phyloP scores from a whole-genome alignment of 257 asterid genomes.

The Galeopsis tetrahit region DNA sequence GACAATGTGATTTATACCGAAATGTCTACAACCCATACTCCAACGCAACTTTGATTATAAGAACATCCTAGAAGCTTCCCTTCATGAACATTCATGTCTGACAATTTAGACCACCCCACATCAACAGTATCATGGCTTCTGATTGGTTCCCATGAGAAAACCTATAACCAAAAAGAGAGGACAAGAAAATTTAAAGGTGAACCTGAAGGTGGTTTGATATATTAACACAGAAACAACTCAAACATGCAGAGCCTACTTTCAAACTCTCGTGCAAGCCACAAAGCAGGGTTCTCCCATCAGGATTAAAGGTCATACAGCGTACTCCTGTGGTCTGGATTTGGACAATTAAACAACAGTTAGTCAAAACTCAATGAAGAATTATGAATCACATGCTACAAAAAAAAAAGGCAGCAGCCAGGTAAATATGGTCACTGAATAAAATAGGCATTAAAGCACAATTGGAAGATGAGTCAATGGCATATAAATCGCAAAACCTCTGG shows the following conservation, averaged over 20 bases:
- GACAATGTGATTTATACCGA: slow-evolving; percentile 55
- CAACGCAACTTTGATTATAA: slow-evolving; percentile 97
- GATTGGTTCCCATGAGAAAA: slow-evolving; percentile 99
- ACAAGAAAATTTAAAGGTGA: slow-evolving; percentile 19
- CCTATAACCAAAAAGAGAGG: slow-evolving; percentile 47
- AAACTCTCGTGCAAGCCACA: slow-evolving; percentile 96
- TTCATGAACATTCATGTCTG: slow-evolving; percentile 97
- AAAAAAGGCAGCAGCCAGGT: slow-evolving; percentile 25
- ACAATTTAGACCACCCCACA: slow-evolving; percentile 97
- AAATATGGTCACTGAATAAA: neutral
- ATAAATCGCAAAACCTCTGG: slow-evolving; percentile 71
- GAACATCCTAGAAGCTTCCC: slow-evolving; percentile 99
- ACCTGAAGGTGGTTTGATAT: slow-evolving; percentile 14
- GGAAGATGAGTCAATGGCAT: slow-evolving; percentile 26
- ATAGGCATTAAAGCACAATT: slow-evolving; percentile 6
- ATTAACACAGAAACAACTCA: slow-evolving; percentile 23
- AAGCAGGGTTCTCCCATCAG: slow-evolving; percentile 97
- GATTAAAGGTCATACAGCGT: slow-evolving; percentile 94
- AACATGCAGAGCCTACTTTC: slow-evolving; percentile 61
- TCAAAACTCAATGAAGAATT: slow-evolving; percentile 27
- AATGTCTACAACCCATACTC: slow-evolving; percentile 99
- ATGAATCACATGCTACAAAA: neutral
- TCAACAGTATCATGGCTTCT: slow-evolving; percentile 89
- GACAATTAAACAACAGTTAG: slow-evolving; percentile 40
- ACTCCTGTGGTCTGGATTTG: slow-evolving; percentile 85